Conservation (phyloP, 2,329 filamentous ascomycete species). For the Aspergillus sojae region DNA sequence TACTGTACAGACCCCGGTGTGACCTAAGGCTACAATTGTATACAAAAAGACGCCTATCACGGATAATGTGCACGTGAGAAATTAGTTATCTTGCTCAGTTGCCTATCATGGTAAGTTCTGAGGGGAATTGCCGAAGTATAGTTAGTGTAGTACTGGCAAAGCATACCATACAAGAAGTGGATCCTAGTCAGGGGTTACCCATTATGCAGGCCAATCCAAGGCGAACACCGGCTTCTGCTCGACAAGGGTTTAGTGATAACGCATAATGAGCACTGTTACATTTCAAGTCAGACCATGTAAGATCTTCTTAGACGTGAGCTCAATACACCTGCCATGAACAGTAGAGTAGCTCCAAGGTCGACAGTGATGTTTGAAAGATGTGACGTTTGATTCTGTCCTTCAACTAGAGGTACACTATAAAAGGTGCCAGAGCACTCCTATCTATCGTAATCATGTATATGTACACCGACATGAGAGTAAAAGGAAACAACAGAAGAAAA, state of each 20-base stretch:
- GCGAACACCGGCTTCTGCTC: neutral
- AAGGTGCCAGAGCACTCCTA: neutral
- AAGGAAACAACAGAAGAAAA: neutral
- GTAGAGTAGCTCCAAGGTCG: neutral
- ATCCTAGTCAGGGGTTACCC: neutral
- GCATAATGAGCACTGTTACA: neutral
- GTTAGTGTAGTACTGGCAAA: fast-evolving
- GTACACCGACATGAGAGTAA: neutral
- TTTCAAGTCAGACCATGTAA: neutral
- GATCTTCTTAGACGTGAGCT: neutral
- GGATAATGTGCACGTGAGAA: no score
- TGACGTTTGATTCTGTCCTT: neutral
- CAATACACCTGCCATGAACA: neutral
- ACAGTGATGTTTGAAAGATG: neutral
- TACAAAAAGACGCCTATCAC: no score
- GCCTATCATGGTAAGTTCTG: neutral
- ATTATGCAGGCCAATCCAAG: neutral
- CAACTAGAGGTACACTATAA: neutral
- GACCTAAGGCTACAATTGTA: no score
- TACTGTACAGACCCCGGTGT: neutral
- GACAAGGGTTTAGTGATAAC: neutral
- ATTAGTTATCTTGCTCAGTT: neutral
- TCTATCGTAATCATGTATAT: neutral
- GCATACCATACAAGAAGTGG: neutral
- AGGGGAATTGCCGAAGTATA: neutral